These are phyloP conservation scores for Delitschia confertaspora DNA, from an alignment of 495 filamentous ascomycete species.

Conservation along the genomic window DNA sequence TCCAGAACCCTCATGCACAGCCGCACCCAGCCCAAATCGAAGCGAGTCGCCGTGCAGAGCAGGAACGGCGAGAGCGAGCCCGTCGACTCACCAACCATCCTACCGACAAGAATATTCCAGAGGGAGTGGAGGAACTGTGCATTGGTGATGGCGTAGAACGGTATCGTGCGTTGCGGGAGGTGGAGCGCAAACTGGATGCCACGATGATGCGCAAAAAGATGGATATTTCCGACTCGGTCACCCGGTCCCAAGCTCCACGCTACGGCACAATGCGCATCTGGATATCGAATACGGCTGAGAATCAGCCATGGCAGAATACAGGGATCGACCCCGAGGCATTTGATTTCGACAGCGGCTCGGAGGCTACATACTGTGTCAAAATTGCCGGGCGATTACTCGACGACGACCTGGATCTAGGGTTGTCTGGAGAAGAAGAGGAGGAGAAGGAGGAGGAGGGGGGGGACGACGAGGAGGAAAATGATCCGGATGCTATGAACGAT, in stretches of 20 bases:
- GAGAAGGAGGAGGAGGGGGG: slow-evolving; percentile 46
- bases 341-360: slow-evolving; percentile 60
- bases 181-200: slow-evolving; percentile 84
- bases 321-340: slow-evolving; percentile 57
- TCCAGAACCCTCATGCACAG: slow-evolving; percentile 13
- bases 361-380: slow-evolving; percentile 76
- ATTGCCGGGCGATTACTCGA: slow-evolving; percentile 80
- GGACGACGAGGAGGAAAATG: slow-evolving; percentile 51
- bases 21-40: slow-evolving; percentile 24
- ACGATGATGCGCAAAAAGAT: slow-evolving; percentile 91
- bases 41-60: slow-evolving; percentile 47
- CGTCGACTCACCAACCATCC: slow-evolving; percentile 77
- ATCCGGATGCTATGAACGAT: slow-evolving; percentile 52
- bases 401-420: slow-evolving; percentile 40
- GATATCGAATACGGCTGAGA: slow-evolving; percentile 92
- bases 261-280: slow-evolving; percentile 83
- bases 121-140: slow-evolving; percentile 69
- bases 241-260: slow-evolving; percentile 61
- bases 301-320: slow-evolving; percentile 82
- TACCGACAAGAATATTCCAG: slow-evolving; percentile 88
- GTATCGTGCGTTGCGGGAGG: slow-evolving; percentile 73
- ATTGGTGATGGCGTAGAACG: slow-evolving; percentile 73
- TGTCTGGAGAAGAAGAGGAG: slow-evolving; percentile 49
- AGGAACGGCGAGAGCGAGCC: slow-evolving; percentile 52
- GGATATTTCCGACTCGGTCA: slow-evolving; percentile 79